Percentiles rank a stretch among this genome's conserved stretches.
Evolutionary conservation across 2,329 filamentous ascomycete species (phyloP).

Genomic region (Achaetomium macrosporum): DNA sequence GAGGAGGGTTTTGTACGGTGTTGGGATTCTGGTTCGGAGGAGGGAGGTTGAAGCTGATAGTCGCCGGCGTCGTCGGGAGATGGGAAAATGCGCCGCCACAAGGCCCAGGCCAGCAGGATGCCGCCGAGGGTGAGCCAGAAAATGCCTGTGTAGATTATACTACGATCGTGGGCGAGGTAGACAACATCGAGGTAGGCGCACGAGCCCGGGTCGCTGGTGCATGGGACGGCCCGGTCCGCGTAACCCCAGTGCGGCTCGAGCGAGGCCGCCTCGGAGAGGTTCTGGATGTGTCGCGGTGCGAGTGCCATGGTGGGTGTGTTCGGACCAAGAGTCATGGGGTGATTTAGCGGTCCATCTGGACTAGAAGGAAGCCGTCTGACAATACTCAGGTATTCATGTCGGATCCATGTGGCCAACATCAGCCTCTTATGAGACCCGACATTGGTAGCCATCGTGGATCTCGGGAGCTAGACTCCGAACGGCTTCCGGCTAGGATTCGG

Average conservation of each 20-base stretch:
- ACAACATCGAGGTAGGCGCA: conserved; percentile 48
- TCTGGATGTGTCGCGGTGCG: conserved; percentile 35
- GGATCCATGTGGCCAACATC: neutral
- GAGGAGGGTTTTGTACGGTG: too few relatives aligned
- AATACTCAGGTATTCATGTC: neutral
- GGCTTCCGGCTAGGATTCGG: neutral
- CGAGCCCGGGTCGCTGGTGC: conserved; percentile 41
- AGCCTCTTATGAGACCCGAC: neutral
- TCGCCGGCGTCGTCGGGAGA: conserved; percentile 15
- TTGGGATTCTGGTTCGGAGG: neutral
- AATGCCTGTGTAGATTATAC: conserved; percentile 47
- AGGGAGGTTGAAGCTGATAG: conserved; percentile 4
- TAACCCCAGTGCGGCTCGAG: conserved; percentile 44
- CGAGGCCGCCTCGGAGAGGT: conserved; percentile 32
- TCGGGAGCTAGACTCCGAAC: conserved; percentile 8
- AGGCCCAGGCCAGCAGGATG: conserved; percentile 40
- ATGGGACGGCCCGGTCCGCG: conserved; percentile 39
- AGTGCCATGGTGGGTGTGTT: conserved; percentile 12
- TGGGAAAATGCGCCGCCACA: conserved; percentile 26
- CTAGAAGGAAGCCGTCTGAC: too few relatives aligned
- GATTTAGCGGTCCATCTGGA: neutral
- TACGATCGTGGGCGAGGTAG: conserved; percentile 42
- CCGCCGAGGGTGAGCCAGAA: conserved; percentile 43
- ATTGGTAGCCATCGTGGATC: neutral
- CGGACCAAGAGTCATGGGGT: too few relatives aligned